These are phyloP conservation scores for Vachellia pachyceras DNA, from an alignment of 306 rosid genomes.

Conservation along the genomic window DNA sequence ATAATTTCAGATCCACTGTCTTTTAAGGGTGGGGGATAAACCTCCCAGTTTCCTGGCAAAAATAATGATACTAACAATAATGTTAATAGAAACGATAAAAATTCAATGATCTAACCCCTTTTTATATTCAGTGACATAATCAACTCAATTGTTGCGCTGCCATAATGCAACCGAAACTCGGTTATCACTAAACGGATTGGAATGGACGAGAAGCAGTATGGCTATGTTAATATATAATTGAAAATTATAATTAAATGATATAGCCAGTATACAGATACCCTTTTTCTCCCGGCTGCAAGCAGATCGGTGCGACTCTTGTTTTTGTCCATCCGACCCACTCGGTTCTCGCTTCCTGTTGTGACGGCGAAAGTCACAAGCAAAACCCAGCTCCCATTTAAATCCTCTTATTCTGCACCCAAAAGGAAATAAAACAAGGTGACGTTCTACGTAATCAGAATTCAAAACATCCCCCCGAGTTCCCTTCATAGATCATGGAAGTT, in stretches of 20 bases:
- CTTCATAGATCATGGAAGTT: not conserved
- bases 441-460: slow-evolving; percentile 6
- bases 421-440: slow-evolving; percentile 2
- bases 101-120: not conserved
- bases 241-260: slow-evolving; percentile 2
- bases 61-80: not conserved
- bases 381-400: slow-evolving; percentile 45
- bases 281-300: slow-evolving; percentile 88
- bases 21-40: not conserved
- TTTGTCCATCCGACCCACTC: slow-evolving; percentile 88
- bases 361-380: slow-evolving; percentile 35
- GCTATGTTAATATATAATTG: slow-evolving; percentile 22
- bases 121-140: not conserved
- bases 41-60: not conserved
- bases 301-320: slow-evolving; percentile 90
- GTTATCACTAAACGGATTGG: not conserved
- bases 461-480: not conserved
- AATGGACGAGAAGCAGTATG: slow-evolving; percentile 7
- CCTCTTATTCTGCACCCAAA: slow-evolving; percentile 41
- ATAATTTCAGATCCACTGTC: not conserved
- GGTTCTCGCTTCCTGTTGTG: slow-evolving; percentile 55
- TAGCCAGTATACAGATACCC: slow-evolving; percentile 48
- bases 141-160: not conserved
- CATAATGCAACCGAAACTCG: not conserved
- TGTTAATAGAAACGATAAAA: not conserved